Evolutionary conservation across 1,139 yeast genomes (phyloP).

Genomic region (Trichomonascaceae sp.): DNA sequence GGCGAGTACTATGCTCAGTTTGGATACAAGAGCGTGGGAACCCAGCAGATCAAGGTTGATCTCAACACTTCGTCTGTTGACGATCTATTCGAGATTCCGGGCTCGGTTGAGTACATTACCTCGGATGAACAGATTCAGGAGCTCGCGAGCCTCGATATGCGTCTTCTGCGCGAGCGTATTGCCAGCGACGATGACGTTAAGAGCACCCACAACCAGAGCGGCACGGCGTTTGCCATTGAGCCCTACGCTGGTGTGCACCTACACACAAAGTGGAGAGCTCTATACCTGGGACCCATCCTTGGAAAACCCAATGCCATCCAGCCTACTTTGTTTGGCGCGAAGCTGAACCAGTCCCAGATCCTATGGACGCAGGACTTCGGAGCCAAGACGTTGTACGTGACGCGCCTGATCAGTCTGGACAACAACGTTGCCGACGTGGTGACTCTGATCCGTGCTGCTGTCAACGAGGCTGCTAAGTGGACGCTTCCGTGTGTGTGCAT

Average conservation of each 20-base stretch:
- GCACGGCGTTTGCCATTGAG: constrained; percentile 22
- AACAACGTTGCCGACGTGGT: constrained; percentile 7
- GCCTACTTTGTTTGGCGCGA: constrained; percentile 25
- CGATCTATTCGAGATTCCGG: constrained; percentile 2
- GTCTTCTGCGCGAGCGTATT: constrained; percentile 17
- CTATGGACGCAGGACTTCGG: constrained; percentile 38
- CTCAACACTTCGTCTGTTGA: constrained; percentile 8
- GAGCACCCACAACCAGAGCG: constrained; percentile 23
- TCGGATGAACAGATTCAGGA: constrained; percentile 24
- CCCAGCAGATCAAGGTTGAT: constrained; percentile 15
- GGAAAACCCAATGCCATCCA: constrained; percentile 3
- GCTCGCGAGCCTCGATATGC: constrained; percentile 23
- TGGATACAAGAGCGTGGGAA: constrained; percentile 36
- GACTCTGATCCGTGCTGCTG: constrained; percentile 16
- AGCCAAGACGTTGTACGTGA: constrained; percentile 23
- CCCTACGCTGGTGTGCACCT: constrained; percentile 29
- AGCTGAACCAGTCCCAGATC: constrained; percentile 23
- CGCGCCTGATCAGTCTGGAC: constrained; percentile 13
- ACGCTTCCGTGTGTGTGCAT: constrained; percentile 10
- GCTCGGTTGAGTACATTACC: constrained; percentile 15
- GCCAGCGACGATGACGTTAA: no score
- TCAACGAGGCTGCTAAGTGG: constrained; percentile 17
- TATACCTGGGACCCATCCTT: constrained; percentile 21
- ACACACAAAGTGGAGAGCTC: constrained; percentile 34
- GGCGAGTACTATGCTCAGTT: constrained; percentile 50